Base-by-base conservation (phyloP, 2,329 filamentous ascomycete species). In the Colletotrichum tamarilloi region DNA sequence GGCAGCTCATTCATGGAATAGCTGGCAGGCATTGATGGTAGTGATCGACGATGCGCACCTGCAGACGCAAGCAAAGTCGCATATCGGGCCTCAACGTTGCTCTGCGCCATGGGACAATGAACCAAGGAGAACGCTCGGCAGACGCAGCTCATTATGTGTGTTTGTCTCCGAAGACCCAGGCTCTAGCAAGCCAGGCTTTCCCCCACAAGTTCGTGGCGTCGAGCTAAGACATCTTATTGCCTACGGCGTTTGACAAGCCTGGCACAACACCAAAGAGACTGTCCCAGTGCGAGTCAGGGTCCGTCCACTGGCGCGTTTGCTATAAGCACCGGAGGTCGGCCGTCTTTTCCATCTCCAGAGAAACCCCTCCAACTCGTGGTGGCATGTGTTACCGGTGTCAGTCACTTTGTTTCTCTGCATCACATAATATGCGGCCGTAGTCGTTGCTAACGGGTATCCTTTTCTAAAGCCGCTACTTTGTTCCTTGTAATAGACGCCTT, bases 241-340 rank as follows among this genome's bases (percentile, higher is more conserved):
- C 60, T 67, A 70, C 70, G 70, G 70, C 70, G 70, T 73, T 73
- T 73, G 70, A 70, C 67, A 73, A 73, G 67, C 70, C 66, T 73
- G 59, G 58, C 60, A 73, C 55, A 65, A 56, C 55, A 60, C 59
- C 67, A 70, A 70, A 70, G 70, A 65, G 62, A 56, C 38, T 14
- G 22, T 35, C 12, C 60, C 22, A n/a, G 24, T 49, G 67, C 70
- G 70, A 73, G 70, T 70, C 67, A 73, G 70, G n/a, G 42, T 52
- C 38, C 42, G 58, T 63, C n/a, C 65, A 26, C 59, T 53, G 30
- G 32, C 49, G 42, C 35, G 11, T 70, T 56, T 70, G 53, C 70
- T 70, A 73, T 73, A 73, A 73, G 55, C 70, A 70, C 46, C 59
- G 32, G 46, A 19, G 8, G 32, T 42, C 55, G 60, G 58, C 65